Conservation (phyloP, 345 rosid species). For the Hevea brasiliensis region DNA sequence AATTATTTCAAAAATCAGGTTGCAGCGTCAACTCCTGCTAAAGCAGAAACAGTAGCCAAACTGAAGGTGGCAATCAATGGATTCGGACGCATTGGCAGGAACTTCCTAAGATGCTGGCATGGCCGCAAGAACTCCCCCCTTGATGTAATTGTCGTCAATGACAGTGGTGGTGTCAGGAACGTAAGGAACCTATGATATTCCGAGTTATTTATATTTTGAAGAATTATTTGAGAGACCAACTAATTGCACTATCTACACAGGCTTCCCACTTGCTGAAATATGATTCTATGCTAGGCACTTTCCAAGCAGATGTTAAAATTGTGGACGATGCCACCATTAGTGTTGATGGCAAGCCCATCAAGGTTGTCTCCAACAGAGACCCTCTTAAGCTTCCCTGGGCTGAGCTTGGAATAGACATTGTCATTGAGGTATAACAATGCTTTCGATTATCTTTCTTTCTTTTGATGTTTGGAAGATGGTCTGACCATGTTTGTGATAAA, state of each 20-base stretch:
- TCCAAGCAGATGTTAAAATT: constrained; percentile 87
- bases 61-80: constrained; percentile 97
- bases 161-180: constrained; percentile 98
- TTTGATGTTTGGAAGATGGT: background rate
- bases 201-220: background rate
- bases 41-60: constrained; percentile 75
- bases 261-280: constrained; percentile 97
- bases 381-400: constrained; percentile 99
- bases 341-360: constrained; percentile 86
- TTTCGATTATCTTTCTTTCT: background rate
- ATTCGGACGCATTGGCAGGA: constrained; percentile 96
- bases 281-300: constrained; percentile 93
- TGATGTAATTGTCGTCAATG: constrained; percentile 86
- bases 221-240: background rate
- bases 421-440: constrained; percentile 65
- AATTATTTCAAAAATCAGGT: constrained; percentile 35
- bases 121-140: constrained; percentile 93
- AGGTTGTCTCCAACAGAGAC: constrained; percentile 89
- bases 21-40: constrained; percentile 45
- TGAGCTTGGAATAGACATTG: constrained; percentile 95
- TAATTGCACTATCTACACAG: constrained; percentile 34
- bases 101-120: constrained; percentile 98
- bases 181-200: constrained; percentile 39
- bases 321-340: constrained; percentile 71
- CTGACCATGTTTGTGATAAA: background rate